Evolutionary conservation across 2,329 filamentous ascomycete genomes (phyloP), one percentile per base, ranked within the genome.

Genomic region (Xylaria digitata): DNA sequence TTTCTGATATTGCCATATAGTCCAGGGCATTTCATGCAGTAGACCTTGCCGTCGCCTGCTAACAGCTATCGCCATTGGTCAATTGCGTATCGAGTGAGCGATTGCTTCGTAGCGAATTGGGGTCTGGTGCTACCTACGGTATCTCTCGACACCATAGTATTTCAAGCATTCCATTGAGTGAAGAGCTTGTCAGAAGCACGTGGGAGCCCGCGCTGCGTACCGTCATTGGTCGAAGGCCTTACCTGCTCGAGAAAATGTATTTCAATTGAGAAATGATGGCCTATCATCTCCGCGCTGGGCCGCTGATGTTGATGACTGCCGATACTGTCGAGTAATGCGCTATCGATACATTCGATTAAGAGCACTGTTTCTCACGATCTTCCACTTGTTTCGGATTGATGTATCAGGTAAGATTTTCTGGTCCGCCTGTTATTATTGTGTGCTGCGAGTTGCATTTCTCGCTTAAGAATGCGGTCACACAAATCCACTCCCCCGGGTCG

Each of bases 381-480:
- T 37, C 40, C 34, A 59, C 55, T 37, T 59, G 32, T 66, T 66
- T 56, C 59, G 49, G 49, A 46, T 32, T 60, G 43, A 53, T 52
- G 46, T 40, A 43, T 45, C 50, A 54, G 55, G 32, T 60, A 56
- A 64, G 52, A 48, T 57, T 19, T 56, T 56, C 42, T 32, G 45
- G 58, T 30, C 58, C 61, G 54, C 61, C 37, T 57, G 37, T 34
- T 48, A 54, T 46, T 5, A 46, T 30, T 68, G 40, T 37, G 30
- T 55, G 15, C 30, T 60, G 43, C 57, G 42, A 66, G 58, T 62
- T 59, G 43, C 37, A 62, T 61, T 56, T 50, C 40, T 67, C 46
- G 61, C 50, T 64, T 69, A 67, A 53, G 46, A 50, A 60, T 17
- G 40, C 40, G 23, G 54, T 66, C 63, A 58, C 50, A 57, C 62